Evolutionary conservation across 331 rosid species (phyloP).

Genomic region (Malus hybrid): DNA sequence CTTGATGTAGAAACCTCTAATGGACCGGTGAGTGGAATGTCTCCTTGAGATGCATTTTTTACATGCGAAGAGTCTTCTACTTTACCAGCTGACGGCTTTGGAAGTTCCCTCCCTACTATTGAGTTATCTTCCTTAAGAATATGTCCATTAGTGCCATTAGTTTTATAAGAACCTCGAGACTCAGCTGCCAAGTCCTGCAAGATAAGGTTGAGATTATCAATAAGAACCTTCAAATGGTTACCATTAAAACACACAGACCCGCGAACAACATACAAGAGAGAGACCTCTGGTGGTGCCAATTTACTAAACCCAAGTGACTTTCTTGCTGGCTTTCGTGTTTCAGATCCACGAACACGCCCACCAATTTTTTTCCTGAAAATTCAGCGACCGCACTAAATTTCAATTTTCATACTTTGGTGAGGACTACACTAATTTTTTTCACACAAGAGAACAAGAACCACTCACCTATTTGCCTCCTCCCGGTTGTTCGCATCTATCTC

Average conservation of each 20-base stretch:
- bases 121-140: slow-evolving; percentile 39
- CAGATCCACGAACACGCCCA: slow-evolving; percentile 57
- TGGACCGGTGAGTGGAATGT: slow-evolving; percentile 81
- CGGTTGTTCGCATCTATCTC: slow-evolving; percentile 88
- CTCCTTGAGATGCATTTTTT: slow-evolving; percentile 79
- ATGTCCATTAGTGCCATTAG: slow-evolving; percentile 30
- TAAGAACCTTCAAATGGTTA: slow-evolving; percentile 8
- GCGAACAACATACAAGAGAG: not conserved
- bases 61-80: slow-evolving; percentile 52
- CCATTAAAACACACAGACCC: not conserved
- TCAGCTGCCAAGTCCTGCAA: slow-evolving; percentile 54
- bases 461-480: slow-evolving; percentile 85
- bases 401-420: not conserved
- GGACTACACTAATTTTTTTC: not conserved
- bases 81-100: slow-evolving; percentile 40
- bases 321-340: slow-evolving; percentile 68
- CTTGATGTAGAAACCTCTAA: slow-evolving; percentile 93
- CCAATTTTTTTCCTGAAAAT: slow-evolving; percentile 71
- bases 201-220: slow-evolving; percentile 11
- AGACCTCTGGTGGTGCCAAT: slow-evolving; percentile 81
- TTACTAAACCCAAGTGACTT: slow-evolving; percentile 61
- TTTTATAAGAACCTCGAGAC: slow-evolving; percentile 33
- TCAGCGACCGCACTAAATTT: not conserved
- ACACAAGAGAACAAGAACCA: slow-evolving; percentile 6
- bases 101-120: slow-evolving; percentile 22